Conservation (phyloP, 1,139 yeast species). For the Yamadazyma mexicana region DNA sequence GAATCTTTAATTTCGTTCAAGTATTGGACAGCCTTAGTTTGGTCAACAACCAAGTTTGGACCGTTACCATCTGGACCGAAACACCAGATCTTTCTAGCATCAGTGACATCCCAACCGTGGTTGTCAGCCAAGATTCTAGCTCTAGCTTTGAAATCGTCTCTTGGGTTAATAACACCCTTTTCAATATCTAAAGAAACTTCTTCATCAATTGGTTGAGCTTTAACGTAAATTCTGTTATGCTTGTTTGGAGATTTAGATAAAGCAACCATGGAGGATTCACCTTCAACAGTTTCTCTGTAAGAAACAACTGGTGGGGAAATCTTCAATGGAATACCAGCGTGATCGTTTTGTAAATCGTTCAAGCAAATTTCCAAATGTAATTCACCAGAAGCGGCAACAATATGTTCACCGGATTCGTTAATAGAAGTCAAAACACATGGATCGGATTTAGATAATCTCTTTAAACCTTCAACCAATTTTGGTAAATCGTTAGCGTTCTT, state of each 20-base stretch:
- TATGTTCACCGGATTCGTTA: slow-evolving; percentile 97
- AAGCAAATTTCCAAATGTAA: slow-evolving; percentile 98
- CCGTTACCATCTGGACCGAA: slow-evolving; percentile 99
- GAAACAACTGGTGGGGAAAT: slow-evolving; percentile 97
- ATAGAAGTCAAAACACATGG: slow-evolving; percentile 93
- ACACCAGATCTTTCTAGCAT: slow-evolving; percentile 99
- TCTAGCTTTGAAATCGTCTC: slow-evolving; percentile 99
- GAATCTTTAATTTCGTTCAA: slow-evolving; percentile 99
- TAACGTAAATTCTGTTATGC: slow-evolving; percentile 99
- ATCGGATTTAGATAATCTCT: slow-evolving; percentile 99
- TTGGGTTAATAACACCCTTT: slow-evolving; percentile 86
- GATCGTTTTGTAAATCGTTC: slow-evolving; percentile 95
- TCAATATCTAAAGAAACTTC: slow-evolving; percentile 93
- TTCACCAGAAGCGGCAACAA: slow-evolving; percentile 99
- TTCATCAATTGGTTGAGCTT: slow-evolving; percentile 95
- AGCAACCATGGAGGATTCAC: slow-evolving; percentile 92
- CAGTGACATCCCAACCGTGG: slow-evolving; percentile 99
- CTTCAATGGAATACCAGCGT: slow-evolving; percentile 99
- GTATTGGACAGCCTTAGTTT: slow-evolving; percentile 99
- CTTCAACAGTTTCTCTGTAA: slow-evolving; percentile 97
- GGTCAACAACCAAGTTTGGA: slow-evolving; percentile 98
- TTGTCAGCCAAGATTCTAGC: slow-evolving; percentile 99
- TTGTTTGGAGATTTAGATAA: slow-evolving; percentile 99
- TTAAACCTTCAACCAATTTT: slow-evolving; percentile 99
- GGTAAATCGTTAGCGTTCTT: slow-evolving; percentile 99